A percentile compares a stretch with the other conserved stretches of the same genome.
These are phyloP conservation scores for Alternaria brassicicola DNA, from an alignment of 2,329 filamentous ascomycete species.

Conservation along the genomic window DNA sequence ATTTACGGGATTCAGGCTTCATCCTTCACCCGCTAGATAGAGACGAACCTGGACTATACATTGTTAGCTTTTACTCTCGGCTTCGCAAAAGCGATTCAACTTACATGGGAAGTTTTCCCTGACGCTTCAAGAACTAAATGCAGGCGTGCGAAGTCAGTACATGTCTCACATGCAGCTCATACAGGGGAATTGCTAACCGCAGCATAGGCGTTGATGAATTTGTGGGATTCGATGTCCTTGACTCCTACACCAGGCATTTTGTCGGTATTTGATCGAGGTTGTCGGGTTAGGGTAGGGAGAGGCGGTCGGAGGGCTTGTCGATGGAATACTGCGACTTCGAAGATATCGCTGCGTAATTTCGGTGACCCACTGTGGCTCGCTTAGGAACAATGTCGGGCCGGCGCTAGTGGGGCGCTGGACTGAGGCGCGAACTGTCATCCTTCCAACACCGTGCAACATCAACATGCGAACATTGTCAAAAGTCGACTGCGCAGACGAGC, in stretches of 20 bases:
- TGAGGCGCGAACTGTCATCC: neutral
- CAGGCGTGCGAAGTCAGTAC: no score
- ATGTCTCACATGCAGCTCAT: no score
- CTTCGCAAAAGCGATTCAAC: constrained; percentile 13
- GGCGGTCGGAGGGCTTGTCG: constrained; percentile 30
- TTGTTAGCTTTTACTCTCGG: constrained; percentile 26
- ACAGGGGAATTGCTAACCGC: no score
- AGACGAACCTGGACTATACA: constrained; percentile 68
- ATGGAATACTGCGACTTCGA: constrained; percentile 23
- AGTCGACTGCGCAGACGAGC: neutral
- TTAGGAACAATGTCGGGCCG: constrained; percentile 32
- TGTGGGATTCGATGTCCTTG: constrained; percentile 88
- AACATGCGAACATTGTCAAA: neutral
- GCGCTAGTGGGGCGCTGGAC: constrained; percentile 6
- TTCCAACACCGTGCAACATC: neutral
- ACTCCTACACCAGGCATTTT: constrained; percentile 83
- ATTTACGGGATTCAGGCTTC: constrained; percentile 62
- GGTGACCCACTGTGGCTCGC: constrained; percentile 26
- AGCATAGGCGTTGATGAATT: constrained; percentile 86
- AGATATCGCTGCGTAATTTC: constrained; percentile 8
- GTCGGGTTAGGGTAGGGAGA: constrained; percentile 19
- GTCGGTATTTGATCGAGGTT: constrained; percentile 57
- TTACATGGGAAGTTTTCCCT: constrained; percentile 84
- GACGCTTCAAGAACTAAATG: constrained; percentile 95
- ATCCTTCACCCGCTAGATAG: constrained; percentile 47